phyloP scores from a whole-genome alignment of 345 rosid genomes.

The Heritiera fomes region DNA sequence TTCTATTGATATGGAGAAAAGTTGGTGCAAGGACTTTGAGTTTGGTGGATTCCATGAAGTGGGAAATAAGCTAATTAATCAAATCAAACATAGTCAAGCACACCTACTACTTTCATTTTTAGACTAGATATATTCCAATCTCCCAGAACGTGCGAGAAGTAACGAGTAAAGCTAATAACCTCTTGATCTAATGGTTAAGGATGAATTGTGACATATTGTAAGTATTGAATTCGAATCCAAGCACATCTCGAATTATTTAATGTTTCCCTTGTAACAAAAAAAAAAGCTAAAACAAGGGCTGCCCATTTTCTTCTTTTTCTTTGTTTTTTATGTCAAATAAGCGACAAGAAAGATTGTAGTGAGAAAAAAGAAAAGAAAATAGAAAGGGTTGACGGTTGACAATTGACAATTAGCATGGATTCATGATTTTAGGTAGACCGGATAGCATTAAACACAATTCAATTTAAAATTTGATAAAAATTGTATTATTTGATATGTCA shows the following conservation, averaged over 20 bases:
- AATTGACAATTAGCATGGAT: neutral
- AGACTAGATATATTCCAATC: neutral
- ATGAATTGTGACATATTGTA: no score
- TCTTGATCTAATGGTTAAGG: no score
- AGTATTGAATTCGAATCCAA: no score
- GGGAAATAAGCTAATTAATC: neutral
- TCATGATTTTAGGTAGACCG: no score
- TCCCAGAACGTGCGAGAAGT: neutral
- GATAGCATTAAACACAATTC: no score
- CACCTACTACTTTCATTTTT: neutral
- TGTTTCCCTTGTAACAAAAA: no score
- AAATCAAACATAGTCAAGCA: slow-evolving; percentile 5
- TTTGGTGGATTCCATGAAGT: slow-evolving; percentile 10
- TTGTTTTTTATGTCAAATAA: neutral
- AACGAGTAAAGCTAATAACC: neutral
- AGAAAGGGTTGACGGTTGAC: neutral
- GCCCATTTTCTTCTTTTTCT: neutral
- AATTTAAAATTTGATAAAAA: no score
- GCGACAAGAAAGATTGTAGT: neutral
- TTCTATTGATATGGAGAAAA: neutral
- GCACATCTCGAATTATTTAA: no score
- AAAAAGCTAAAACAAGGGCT: neutral
- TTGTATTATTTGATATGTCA: no score
- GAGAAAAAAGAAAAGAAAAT: neutral
- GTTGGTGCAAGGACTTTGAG: slow-evolving; percentile 1